Percentiles rank a stretch among this genome's conserved stretches.
phyloP scores from a whole-genome alignment of 2,329 filamentous ascomycete genomes.

The Colletotrichum tropicicola region DNA sequence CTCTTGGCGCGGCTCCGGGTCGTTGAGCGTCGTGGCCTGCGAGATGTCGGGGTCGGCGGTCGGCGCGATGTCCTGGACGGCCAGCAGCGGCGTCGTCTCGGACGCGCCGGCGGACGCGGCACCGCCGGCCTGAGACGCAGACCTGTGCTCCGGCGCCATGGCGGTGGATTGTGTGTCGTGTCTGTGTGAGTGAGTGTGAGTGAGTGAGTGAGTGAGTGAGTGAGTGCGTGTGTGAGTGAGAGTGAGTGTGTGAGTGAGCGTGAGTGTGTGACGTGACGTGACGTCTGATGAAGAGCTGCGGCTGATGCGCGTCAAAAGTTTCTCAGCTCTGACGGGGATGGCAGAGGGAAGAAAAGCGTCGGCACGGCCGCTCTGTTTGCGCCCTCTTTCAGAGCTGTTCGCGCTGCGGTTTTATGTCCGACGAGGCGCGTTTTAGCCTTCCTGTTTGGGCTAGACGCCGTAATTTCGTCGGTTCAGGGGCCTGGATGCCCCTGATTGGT shows the following conservation, averaged over 20 bases:
- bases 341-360: neutral
- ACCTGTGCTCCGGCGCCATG: neutral
- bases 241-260: too few relatives aligned
- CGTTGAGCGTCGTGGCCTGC: conserved; percentile 10
- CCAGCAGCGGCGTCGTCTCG: conserved; percentile 15
- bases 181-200: too few relatives aligned
- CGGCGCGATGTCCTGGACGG: conserved; percentile 7
- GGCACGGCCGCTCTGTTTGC: neutral
- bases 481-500: too few relatives aligned
- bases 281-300: too few relatives aligned
- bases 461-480: too few relatives aligned
- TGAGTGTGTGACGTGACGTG: too few relatives aligned
- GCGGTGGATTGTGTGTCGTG: neutral
- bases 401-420: too few relatives aligned
- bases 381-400: neutral
- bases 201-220: too few relatives aligned
- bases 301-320: neutral
- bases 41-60: conserved; percentile 18
- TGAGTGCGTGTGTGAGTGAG: too few relatives aligned
- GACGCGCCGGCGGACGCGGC: neutral
- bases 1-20: neutral
- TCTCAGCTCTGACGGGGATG: neutral
- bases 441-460: too few relatives aligned
- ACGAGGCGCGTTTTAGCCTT: neutral
- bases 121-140: neutral